Evolutionary conservation across 345 rosid genomes (phyloP).

Genomic region (Salix brachista): DNA sequence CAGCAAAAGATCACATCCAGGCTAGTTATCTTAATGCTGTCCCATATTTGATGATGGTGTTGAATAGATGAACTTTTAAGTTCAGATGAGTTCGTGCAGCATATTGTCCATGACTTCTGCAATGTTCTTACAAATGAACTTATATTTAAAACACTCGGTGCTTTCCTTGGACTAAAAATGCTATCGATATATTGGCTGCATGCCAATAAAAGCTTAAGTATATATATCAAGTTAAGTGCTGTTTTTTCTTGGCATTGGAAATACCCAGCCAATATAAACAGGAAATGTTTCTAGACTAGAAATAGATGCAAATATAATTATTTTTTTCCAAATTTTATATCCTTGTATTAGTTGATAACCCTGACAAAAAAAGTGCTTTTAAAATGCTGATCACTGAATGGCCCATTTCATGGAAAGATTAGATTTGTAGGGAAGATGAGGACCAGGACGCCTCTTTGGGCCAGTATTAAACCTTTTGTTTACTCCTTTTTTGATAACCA

Average conservation of each 20-base stretch:
- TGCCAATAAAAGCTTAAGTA: not conserved
- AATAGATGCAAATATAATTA: not conserved
- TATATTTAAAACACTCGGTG: not conserved
- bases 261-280: too few species aligned
- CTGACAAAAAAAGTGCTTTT: not conserved
- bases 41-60: constrained; percentile 1
- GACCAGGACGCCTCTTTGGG: not conserved
- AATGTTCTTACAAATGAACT: not conserved
- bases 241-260: not conserved
- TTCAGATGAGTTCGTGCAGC: not conserved
- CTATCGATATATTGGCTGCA: not conserved
- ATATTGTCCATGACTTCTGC: not conserved
- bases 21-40: constrained; percentile 31
- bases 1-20: constrained; percentile 84
- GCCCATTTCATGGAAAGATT: not conserved
- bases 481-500: not conserved
- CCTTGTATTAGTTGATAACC: not conserved
- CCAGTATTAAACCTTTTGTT: not conserved
- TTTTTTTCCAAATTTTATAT: not conserved
- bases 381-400: not conserved
- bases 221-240: not conserved
- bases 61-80: constrained; percentile 4
- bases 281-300: not conserved
- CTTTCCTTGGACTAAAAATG: not conserved
- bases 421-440: not conserved